Percentiles rank a stretch among this genome's conserved stretches.
These are phyloP conservation scores for Jamesozyma spencerorum DNA, from an alignment of 805 yeast genomes.

Conservation along the genomic window DNA sequence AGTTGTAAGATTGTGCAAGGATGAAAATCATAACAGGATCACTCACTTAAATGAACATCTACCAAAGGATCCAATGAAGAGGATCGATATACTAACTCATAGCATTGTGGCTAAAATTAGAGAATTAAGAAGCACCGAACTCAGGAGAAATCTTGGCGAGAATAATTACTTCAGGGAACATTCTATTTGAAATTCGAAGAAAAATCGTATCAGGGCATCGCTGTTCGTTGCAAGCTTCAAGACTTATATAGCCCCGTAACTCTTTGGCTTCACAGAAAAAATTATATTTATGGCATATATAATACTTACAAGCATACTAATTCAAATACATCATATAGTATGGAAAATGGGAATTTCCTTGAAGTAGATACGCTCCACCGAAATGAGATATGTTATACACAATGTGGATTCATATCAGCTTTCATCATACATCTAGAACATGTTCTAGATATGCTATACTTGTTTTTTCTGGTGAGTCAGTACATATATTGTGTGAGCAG, in stretches of 20 bases:
- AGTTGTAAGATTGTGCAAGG: conserved; percentile 13
- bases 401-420: too few relatives aligned
- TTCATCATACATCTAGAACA: neutral
- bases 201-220: neutral
- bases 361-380: too few relatives aligned
- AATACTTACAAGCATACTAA: too few relatives aligned
- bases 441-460: conserved; percentile 6
- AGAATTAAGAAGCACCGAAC: conserved; percentile 18
- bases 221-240: too few relatives aligned
- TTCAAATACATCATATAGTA: too few relatives aligned
- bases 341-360: too few relatives aligned
- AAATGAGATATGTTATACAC: too few relatives aligned
- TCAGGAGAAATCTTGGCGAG: conserved; percentile 26
- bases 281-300: too few relatives aligned
- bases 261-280: too few relatives aligned
- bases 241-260: neutral
- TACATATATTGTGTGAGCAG: conserved; percentile 24
- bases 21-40: conserved; percentile 9
- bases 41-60: conserved; percentile 3
- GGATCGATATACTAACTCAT: conserved; percentile 18
- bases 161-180: conserved; percentile 16
- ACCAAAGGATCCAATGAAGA: conserved; percentile 10
- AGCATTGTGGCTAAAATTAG: conserved; percentile 11
- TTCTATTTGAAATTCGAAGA: neutral
- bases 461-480: conserved; percentile 16